Percentiles rank a stretch among this genome's conserved stretches.
Evolutionary conservation across 2,329 filamentous ascomycete genomes (phyloP).

Genomic region (Colletotrichum sp.): DNA sequence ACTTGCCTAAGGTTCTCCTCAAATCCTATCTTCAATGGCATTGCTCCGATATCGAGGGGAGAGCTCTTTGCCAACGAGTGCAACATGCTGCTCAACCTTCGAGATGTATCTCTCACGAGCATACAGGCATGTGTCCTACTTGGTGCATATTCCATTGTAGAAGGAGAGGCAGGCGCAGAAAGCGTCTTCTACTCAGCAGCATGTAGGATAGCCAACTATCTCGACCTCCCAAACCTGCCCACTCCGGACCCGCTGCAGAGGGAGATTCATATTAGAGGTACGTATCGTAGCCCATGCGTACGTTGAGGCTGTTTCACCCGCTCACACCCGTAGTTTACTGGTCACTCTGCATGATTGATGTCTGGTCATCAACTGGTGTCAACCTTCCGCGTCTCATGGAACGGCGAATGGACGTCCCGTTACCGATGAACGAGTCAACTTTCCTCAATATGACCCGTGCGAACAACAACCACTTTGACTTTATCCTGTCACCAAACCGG

Average conservation of each 20-base stretch:
- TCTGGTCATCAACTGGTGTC: constrained; percentile 27
- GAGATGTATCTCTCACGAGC: constrained; percentile 37
- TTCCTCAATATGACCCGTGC: constrained; percentile 31
- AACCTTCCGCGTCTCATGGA: constrained; percentile 25
- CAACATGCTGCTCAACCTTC: constrained; percentile 34
- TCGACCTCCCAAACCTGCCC: constrained; percentile 38
- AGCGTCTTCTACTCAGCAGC: constrained; percentile 42
- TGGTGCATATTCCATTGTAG: constrained; percentile 34
- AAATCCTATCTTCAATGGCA: constrained; percentile 21
- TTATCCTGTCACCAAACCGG: constrained; percentile 22
- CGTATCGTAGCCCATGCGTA: background rate
- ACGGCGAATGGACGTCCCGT: constrained; percentile 27
- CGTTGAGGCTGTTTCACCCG: background rate
- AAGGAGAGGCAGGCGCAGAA: constrained; percentile 39
- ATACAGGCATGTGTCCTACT: constrained; percentile 45
- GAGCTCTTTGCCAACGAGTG: constrained; percentile 26
- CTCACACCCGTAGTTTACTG: constrained; percentile 21
- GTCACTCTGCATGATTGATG: constrained; percentile 28
- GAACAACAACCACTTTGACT: constrained; percentile 23
- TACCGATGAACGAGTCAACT: constrained; percentile 40
- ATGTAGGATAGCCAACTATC: constrained; percentile 37
- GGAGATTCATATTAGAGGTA: constrained; percentile 38
- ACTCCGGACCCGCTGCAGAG: constrained; percentile 31
- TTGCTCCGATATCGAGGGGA: constrained; percentile 27
- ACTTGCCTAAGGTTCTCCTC: constrained; percentile 24